A percentile compares a stretch with the other conserved stretches of the same genome.
These are phyloP conservation scores for Pleurotus tuber-regium DNA, from an alignment of 768 basidiomycete species.

Conservation along the genomic window DNA sequence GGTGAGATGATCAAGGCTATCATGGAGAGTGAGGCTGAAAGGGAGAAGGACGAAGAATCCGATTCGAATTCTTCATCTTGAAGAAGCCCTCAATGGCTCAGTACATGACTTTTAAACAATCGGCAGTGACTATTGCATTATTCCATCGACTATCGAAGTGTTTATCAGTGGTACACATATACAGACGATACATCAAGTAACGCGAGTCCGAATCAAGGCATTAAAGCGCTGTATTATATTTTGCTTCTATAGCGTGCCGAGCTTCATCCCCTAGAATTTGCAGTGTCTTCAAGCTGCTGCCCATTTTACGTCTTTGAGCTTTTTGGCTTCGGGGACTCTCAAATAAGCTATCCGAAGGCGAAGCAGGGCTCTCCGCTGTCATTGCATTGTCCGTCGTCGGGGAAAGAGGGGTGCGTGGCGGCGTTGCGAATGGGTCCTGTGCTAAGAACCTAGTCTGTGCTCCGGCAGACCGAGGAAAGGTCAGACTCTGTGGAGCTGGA, in stretches of 20 bases:
- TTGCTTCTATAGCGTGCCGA: slow-evolving; percentile 2
- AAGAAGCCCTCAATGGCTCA: not conserved
- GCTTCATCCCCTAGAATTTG: slow-evolving; percentile 4
- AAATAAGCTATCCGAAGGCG: slow-evolving; percentile 7
- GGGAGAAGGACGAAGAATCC: slow-evolving; percentile 25
- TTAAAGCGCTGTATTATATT: not conserved
- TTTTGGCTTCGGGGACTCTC: not conserved
- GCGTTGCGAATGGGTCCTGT: slow-evolving; percentile 1
- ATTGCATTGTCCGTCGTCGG: not conserved
- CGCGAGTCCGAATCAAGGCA: too few species aligned
- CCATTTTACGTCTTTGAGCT: not conserved
- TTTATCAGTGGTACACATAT: not conserved
- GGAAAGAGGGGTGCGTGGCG: slow-evolving; percentile 5
- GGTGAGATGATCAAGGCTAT: slow-evolving; percentile 90
- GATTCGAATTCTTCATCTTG: not conserved
- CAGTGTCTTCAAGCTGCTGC: slow-evolving; percentile 5
- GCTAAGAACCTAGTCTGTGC: not conserved
- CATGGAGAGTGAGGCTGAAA: slow-evolving; percentile 53
- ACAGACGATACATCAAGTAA: too few species aligned
- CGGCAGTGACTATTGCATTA: not conserved
- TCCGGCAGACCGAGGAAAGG: not conserved
- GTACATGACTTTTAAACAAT: not conserved
- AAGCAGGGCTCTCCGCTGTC: not conserved
- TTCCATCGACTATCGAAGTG: not conserved
- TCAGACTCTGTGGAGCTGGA: not conserved